Percentiles rank a stretch among this genome's conserved stretches.
Evolutionary conservation across 495 filamentous ascomycete species (phyloP).

Genomic region (Daldinia loculata): DNA sequence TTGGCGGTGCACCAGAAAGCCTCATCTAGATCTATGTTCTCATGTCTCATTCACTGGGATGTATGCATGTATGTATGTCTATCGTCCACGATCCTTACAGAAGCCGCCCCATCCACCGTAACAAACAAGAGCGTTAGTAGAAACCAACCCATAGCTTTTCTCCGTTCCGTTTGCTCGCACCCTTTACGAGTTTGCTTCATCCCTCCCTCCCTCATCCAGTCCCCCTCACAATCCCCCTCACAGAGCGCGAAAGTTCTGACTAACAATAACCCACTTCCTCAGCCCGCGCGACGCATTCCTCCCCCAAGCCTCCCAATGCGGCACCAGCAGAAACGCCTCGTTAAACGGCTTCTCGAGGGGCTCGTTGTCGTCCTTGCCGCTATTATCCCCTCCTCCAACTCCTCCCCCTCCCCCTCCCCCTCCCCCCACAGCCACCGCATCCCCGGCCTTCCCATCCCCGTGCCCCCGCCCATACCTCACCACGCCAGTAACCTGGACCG

Average conservation of each 20-base stretch:
- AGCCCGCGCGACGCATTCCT: conserved; percentile 47
- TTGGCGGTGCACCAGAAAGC: too few species aligned
- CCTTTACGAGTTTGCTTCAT: background rate
- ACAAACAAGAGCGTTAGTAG: too few species aligned
- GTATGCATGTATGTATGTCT: too few species aligned
- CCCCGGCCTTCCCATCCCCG: conserved; percentile 8
- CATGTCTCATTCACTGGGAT: too few species aligned
- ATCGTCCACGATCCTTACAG: too few species aligned
- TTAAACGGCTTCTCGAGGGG: conserved; percentile 69
- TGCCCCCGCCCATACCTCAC: conserved; percentile 66
- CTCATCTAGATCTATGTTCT: too few species aligned
- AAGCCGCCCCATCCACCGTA: too few species aligned
- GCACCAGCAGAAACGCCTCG: conserved; percentile 79
- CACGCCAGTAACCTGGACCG: conserved; percentile 71
- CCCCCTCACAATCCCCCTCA: conserved; percentile 27
- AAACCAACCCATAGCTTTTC: too few species aligned
- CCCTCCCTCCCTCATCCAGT: background rate
- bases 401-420: too few species aligned
- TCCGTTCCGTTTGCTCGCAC: too few species aligned
- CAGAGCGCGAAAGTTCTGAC: conserved; percentile 72
- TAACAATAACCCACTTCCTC: conserved; percentile 72
- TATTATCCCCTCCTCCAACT: background rate
- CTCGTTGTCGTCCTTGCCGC: conserved; percentile 47
- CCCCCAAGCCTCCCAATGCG: conserved; percentile 68
- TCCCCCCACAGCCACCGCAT: background rate